Percentiles rank a stretch among this genome's conserved stretches.
phyloP scores from a whole-genome alignment of 805 yeast genomes.

The Geotrichum ghanense region DNA sequence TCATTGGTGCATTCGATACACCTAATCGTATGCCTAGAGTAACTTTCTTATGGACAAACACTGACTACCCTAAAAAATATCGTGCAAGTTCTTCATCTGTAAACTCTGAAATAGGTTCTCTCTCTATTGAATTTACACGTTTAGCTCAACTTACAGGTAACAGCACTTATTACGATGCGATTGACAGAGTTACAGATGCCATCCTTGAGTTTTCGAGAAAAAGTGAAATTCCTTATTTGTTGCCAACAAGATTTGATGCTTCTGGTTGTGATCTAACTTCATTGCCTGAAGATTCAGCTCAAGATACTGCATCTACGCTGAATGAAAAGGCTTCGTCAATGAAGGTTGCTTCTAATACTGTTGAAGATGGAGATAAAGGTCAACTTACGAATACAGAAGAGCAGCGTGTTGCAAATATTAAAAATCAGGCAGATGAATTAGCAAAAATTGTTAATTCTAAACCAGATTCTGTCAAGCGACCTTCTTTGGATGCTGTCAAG shows the following conservation, averaged over 20 bases:
- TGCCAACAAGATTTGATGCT: constrained; percentile 35
- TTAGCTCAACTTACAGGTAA: constrained; percentile 41
- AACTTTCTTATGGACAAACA: constrained; percentile 32
- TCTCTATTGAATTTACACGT: constrained; percentile 41
- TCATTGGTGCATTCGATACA: constrained; percentile 46
- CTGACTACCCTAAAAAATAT: constrained; percentile 10
- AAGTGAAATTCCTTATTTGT: constrained; percentile 31
- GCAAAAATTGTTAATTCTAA: constrained; percentile 1
- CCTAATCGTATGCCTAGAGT: constrained; percentile 46
- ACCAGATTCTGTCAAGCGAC: background rate
- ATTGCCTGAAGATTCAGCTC: background rate
- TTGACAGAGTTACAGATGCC: constrained; percentile 33
- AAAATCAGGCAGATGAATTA: background rate
- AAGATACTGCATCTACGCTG: background rate
- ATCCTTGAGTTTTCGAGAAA: constrained; percentile 25
- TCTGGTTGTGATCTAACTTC: constrained; percentile 36
- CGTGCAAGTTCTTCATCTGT: constrained; percentile 24
- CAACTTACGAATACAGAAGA: background rate
- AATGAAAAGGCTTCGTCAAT: background rate
- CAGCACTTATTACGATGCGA: constrained; percentile 38
- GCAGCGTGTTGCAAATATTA: background rate
- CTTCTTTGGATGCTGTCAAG: background rate
- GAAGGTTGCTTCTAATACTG: background rate
- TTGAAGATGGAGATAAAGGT: background rate
- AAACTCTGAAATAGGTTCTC: constrained; percentile 38